Evolutionary conservation across 108 stramenopile genomes (phyloP).

Genomic region (Asterionellopsis glacialis): DNA sequence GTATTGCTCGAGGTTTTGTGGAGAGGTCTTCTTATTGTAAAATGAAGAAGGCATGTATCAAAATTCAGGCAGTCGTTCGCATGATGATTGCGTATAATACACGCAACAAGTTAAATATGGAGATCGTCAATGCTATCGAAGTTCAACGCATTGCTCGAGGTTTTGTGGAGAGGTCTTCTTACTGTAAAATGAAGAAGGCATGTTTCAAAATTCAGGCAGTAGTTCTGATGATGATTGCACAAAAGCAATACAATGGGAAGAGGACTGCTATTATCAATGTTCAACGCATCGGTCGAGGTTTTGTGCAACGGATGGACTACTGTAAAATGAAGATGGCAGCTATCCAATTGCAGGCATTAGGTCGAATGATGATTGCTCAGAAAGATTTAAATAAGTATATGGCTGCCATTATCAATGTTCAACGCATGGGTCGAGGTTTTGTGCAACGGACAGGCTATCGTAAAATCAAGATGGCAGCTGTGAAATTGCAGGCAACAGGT

Average conservation of each 20-base stretch:
- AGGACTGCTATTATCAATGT: constrained; percentile 28
- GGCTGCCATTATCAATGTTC: no score
- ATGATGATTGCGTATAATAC: constrained; percentile 19
- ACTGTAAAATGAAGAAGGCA: constrained; percentile 30
- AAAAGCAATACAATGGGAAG: neutral
- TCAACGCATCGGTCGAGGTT: no score
- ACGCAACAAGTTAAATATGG: constrained; percentile 28
- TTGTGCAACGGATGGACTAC: no score
- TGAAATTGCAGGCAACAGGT: no score
- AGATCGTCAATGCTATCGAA: constrained; percentile 36
- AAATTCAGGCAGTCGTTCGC: constrained; percentile 45
- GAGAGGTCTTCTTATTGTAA: constrained; percentile 22
- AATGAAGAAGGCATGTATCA: constrained; percentile 28
- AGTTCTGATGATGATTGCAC: constrained; percentile 27
- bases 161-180: constrained; percentile 30
- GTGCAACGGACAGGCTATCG: constrained; percentile 23
- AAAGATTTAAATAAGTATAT: no score
- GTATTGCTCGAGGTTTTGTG: constrained; percentile 40
- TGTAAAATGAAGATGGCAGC: no score
- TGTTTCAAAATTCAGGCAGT: constrained; percentile 66
- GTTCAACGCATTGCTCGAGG: constrained; percentile 69
- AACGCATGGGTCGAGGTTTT: constrained; percentile 5
- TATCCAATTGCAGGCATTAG: no score
- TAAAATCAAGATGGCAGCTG: constrained; percentile 31
- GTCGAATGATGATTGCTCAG: no score